Base-by-base conservation (phyloP, 2,329 filamentous ascomycete genomes). In the Aspergillus japonicus region DNA sequence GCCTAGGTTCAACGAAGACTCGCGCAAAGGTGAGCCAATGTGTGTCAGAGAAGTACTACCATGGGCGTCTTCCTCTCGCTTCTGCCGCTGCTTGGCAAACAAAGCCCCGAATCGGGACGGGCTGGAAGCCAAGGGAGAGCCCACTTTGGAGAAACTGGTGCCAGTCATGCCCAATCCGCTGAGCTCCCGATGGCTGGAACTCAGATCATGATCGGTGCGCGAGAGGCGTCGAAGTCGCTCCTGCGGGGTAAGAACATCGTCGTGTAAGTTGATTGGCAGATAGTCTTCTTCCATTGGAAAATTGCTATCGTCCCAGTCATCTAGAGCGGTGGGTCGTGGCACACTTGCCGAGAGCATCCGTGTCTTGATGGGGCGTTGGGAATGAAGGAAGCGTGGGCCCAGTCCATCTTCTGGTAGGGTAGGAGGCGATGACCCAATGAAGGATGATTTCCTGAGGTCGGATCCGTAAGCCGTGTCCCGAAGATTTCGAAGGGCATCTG, bases 211-310 rank as follows among this genome's bases (percentile, higher is more conserved):
- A 51, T 86, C 83, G 14, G 83, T 83, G 50, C 85, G 80, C 12
- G 85, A 87, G 55, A 85, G 80, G 19, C 85, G 80, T 50, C 85
- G 80, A 71, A 84, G 81, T 67, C 82, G 83, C 68, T 87, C 85
- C 64, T 87, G 84, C 0, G 85, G 85, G 0, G 84, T 86, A 35
- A 88, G 79, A 14, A 88, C 80, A 68, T 89, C 81, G 64, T 89
- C 86, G 63, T 86, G 85, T 50, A 89, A 74, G 57, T 82, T 85
- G 29, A 82, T 89, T 0, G 94, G 95, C 10, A 98, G 82, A 69
- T 95, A 91, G 69, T 96, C 92, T 70, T 96, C 93, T 73, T 96
- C 91, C 68, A 95, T 94, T 31, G 89, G 85, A 69, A 96, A 95
- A 58, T 82, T 80, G 44, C 78, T 77, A 57, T 87, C 76, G 71